Conservation (phyloP, 176 grass and related monocot genomes). For the Triticum monococcum region DNA sequence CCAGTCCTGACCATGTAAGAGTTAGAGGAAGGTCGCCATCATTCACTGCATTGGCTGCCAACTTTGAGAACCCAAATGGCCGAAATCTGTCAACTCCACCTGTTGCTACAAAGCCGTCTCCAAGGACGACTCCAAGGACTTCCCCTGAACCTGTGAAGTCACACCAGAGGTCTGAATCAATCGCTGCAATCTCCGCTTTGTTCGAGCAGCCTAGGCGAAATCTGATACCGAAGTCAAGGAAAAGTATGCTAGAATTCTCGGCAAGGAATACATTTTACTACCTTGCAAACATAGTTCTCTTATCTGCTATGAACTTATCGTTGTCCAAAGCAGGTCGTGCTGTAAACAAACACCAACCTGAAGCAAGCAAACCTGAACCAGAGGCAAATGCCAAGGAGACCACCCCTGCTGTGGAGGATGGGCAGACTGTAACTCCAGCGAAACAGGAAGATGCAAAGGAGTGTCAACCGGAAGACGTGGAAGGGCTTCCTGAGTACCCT, state of each 20-base stretch:
- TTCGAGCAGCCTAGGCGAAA: constrained; percentile 76
- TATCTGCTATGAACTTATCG: constrained; percentile 33
- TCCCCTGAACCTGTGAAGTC: constrained; percentile 58
- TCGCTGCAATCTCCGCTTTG: constrained; percentile 60
- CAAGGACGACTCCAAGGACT: constrained; percentile 52
- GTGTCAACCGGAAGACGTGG: constrained; percentile 46
- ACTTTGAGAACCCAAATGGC: constrained; percentile 80
- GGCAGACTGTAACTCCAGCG: constrained; percentile 31
- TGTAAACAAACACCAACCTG: constrained; percentile 40
- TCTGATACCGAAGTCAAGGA: constrained; percentile 86
- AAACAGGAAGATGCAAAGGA: constrained; percentile 77
- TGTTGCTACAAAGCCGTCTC: constrained; percentile 53
- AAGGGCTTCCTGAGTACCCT: constrained; percentile 58
- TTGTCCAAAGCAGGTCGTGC: constrained; percentile 56
- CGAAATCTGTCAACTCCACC: constrained; percentile 92
- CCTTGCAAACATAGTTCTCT: constrained; percentile 13
- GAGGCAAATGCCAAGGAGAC: constrained; percentile 54
- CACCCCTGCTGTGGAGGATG: constrained; percentile 38
- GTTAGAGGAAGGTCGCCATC: constrained; percentile 89
- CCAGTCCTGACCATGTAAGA: constrained; percentile 83
- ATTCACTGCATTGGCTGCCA: constrained; percentile 90
- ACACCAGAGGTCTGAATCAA: constrained; percentile 46
- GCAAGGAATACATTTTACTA: not conserved
- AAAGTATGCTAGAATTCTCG: constrained; percentile 59
- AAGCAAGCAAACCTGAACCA: constrained; percentile 60